A percentile compares a stretch with the other conserved stretches of the same genome.
Evolutionary conservation across 2,329 filamentous ascomycete species (phyloP).

Genomic region (Plectosphaerella plurivora): DNA sequence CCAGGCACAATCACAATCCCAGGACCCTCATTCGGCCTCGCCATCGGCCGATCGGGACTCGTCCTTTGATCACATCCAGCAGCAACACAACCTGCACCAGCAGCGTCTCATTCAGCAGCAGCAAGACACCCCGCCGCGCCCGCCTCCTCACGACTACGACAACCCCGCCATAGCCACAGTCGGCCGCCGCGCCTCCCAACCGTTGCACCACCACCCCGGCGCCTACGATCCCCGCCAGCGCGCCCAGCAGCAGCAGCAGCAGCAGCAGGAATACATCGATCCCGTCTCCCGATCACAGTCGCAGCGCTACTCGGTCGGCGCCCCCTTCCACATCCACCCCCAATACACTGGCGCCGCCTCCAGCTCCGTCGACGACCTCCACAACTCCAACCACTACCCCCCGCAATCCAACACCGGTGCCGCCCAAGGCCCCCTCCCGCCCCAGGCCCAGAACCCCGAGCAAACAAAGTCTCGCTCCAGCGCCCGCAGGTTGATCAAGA

Average conservation of each 20-base stretch:
- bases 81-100: conserved; percentile 21
- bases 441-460: conserved; percentile 14
- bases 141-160: conserved; percentile 25
- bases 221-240: conserved; percentile 29
- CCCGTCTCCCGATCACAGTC: conserved; percentile 47
- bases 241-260: conserved; percentile 15
- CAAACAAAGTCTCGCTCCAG: conserved; percentile 36
- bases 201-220: conserved; percentile 19
- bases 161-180: conserved; percentile 18
- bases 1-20: background rate
- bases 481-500: conserved; percentile 50
- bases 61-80: conserved; percentile 32
- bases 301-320: conserved; percentile 37
- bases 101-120: conserved; percentile 14
- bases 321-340: conserved; percentile 21
- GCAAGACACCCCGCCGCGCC: conserved; percentile 23
- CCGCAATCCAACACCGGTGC: conserved; percentile 10
- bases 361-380: conserved; percentile 37
- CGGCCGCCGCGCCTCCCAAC: conserved; percentile 16
- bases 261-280: conserved; percentile 38
- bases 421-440: conserved; percentile 17
- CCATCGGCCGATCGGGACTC: conserved; percentile 39
- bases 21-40: conserved; percentile 39
- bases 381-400: conserved; percentile 20
- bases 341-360: conserved; percentile 29